Evolutionary conservation across 2,329 filamentous ascomycete species (phyloP).

Genomic region (Pezicula radicicola): DNA sequence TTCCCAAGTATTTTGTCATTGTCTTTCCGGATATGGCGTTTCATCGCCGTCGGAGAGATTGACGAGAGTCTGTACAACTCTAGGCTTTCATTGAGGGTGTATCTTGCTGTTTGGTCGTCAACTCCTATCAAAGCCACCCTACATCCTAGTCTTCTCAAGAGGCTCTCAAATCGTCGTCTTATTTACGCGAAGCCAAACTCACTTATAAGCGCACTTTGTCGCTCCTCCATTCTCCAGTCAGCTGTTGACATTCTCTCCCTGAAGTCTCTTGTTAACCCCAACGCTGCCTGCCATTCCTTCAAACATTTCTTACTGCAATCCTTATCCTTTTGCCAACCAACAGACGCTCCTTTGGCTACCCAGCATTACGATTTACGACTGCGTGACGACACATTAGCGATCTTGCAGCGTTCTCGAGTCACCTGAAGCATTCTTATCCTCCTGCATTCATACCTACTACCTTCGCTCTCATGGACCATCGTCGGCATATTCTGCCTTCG

Average conservation of each 20-base stretch:
- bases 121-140: slow-evolving; percentile 19
- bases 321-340: slow-evolving; percentile 23
- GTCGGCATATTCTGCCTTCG: slow-evolving; percentile 18
- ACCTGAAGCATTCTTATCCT: slow-evolving; percentile 25
- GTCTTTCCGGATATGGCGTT: slow-evolving; percentile 10
- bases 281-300: slow-evolving; percentile 25
- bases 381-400: slow-evolving; percentile 7
- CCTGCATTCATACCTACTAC: too few species aligned
- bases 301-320: slow-evolving; percentile 29
- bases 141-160: slow-evolving; percentile 11
- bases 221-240: slow-evolving; percentile 29
- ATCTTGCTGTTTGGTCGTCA: slow-evolving; percentile 13
- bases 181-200: slow-evolving; percentile 4
- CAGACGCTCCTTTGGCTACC: slow-evolving; percentile 14
- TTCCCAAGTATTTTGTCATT: slow-evolving; percentile 10
- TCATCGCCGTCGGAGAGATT: slow-evolving; percentile 7
- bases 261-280: slow-evolving; percentile 14
- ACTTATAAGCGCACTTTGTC: slow-evolving; percentile 24
- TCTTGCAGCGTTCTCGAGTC: slow-evolving; percentile 12
- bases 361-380: slow-evolving; percentile 13
- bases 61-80: slow-evolving; percentile 8
- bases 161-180: neutral
- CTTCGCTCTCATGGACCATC: slow-evolving; percentile 22
- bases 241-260: slow-evolving; percentile 25
- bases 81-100: slow-evolving; percentile 5